Conservation (phyloP, 2,329 filamentous ascomycete species). For the Ceratocystis cubensis region DNA sequence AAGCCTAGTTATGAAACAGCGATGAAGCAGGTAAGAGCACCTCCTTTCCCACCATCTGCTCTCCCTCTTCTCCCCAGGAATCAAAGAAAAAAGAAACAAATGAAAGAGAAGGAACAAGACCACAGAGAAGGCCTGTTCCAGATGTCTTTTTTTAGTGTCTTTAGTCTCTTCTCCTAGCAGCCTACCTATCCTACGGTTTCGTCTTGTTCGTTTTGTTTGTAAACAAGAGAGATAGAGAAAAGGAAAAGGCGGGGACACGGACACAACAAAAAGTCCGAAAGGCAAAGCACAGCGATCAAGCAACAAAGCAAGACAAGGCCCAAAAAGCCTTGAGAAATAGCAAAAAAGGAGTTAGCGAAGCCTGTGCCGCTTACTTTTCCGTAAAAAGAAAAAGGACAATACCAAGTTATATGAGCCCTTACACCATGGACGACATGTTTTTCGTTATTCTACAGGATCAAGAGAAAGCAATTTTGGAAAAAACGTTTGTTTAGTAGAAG, state of each 20-base stretch:
- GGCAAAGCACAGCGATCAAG: no score
- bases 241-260: neutral
- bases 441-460: neutral
- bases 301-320: neutral
- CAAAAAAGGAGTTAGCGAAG: neutral
- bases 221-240: no score
- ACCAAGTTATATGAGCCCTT: no score
- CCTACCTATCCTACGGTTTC: neutral
- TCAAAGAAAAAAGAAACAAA: neutral
- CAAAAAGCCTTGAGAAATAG: neutral
- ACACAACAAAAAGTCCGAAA: neutral
- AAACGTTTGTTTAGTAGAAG: constrained; percentile 3
- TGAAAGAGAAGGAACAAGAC: neutral
- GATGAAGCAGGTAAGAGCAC: no score
- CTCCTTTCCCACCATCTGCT: neutral
- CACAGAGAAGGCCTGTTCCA: neutral
- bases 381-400: neutral
- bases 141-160: neutral
- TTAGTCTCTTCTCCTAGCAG: neutral
- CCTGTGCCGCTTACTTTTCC: neutral
- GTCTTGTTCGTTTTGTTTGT: neutral
- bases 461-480: neutral
- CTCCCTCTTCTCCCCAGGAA: neutral
- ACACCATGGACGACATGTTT: neutral
- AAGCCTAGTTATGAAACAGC: no score